A percentile compares a stretch with the other conserved stretches of the same genome.
phyloP scores from a whole-genome alignment of 257 asterid species.

The Solanum raphanifolium region DNA sequence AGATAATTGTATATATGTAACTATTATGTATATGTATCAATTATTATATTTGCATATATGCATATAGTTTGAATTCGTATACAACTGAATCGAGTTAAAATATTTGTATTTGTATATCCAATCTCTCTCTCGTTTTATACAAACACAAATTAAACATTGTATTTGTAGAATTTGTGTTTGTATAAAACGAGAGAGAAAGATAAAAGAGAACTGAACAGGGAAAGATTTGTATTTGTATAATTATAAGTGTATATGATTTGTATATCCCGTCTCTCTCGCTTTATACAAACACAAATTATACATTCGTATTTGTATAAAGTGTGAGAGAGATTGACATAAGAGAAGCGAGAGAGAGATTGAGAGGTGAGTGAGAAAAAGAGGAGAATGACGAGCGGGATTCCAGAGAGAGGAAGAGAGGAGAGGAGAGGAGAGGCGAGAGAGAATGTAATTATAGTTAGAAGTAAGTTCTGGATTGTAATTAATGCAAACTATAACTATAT shows the following conservation, averaged over 20 bases:
- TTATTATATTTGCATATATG: neutral
- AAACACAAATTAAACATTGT: too few relatives aligned
- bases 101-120: neutral
- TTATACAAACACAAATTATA: neutral
- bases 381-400: neutral
- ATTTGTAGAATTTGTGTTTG: too few relatives aligned
- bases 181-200: neutral
- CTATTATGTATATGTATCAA: neutral
- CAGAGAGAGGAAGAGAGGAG: too few relatives aligned
- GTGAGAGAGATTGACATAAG: neutral
- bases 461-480: too few relatives aligned
- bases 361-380: neutral
- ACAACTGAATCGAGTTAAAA: too few relatives aligned
- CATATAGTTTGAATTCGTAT: neutral
- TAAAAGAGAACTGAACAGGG: too few relatives aligned
- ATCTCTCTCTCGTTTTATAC: neutral
- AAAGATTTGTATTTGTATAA: neutral
- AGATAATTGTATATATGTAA: too few relatives aligned
- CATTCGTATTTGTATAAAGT: too few relatives aligned
- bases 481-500: too few relatives aligned
- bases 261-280: neutral
- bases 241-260: neutral
- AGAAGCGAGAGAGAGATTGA: neutral
- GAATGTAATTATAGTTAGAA: neutral
- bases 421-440: neutral